A percentile compares a stretch with the other conserved stretches of the same genome.
These are phyloP conservation scores for Scheffersomyces spartinae DNA, from an alignment of 805 yeast genomes.

Conservation along the genomic window DNA sequence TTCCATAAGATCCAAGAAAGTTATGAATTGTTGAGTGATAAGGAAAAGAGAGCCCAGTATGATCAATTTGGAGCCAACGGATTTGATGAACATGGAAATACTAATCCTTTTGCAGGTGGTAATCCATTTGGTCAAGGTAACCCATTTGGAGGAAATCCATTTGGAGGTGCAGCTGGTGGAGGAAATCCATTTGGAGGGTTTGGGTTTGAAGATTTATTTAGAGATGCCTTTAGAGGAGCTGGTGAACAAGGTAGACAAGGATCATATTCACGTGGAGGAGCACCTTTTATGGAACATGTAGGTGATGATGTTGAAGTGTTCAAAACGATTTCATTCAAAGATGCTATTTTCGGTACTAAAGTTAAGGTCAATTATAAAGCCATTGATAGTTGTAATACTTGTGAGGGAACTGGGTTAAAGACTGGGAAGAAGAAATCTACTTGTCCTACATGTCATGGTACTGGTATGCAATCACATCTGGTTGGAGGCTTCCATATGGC, in stretches of 20 bases:
- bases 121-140: constrained; percentile 24
- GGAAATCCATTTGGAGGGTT: constrained; percentile 11
- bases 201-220: constrained; percentile 54
- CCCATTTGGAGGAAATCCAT: constrained; percentile 38
- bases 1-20: constrained; percentile 93
- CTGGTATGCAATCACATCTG: constrained; percentile 80
- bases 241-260: constrained; percentile 19
- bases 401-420: constrained; percentile 82
- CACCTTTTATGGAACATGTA: constrained; percentile 56
- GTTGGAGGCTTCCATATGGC: constrained; percentile 96
- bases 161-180: constrained; percentile 36
- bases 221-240: constrained; percentile 37
- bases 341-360: constrained; percentile 73
- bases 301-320: constrained; percentile 84
- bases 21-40: constrained; percentile 82
- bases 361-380: constrained; percentile 59
- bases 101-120: constrained; percentile 24
- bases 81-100: constrained; percentile 46
- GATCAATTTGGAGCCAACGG: constrained; percentile 90
- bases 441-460: constrained; percentile 83
- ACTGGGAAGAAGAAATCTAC: constrained; percentile 61
- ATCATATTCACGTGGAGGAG: constrained; percentile 27
- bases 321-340: constrained; percentile 68
- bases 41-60: constrained; percentile 74
- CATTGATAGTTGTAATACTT: constrained; percentile 63